Evolutionary conservation across 2,329 filamentous ascomycete genomes (phyloP).

Genomic region (Drechslera avenae): DNA sequence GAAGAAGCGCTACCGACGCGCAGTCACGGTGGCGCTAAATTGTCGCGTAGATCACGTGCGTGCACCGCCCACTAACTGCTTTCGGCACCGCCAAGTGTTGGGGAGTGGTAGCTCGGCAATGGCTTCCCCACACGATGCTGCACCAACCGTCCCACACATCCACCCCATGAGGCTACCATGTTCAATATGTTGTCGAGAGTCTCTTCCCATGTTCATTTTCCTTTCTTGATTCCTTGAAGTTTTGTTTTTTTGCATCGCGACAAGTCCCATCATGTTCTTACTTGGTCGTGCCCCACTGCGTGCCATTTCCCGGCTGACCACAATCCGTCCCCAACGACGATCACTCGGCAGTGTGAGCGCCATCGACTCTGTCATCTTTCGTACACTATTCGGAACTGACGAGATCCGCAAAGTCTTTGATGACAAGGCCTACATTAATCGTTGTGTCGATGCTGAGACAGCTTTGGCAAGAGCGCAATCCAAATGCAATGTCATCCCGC

Average conservation of each 20-base stretch:
- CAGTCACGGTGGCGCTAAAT: not conserved
- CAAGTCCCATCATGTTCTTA: constrained; percentile 33
- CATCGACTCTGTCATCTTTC: constrained; percentile 59
- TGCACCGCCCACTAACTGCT: not conserved
- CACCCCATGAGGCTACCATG: constrained; percentile 17
- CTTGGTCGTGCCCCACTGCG: constrained; percentile 34
- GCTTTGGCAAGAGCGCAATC: constrained; percentile 60
- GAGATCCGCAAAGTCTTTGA: constrained; percentile 59
- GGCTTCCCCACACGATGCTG: constrained; percentile 35
- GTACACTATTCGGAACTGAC: constrained; percentile 58
- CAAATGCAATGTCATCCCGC: constrained; percentile 54
- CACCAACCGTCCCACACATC: constrained; percentile 24
- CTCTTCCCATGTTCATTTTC: constrained; percentile 10
- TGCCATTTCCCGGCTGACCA: constrained; percentile 20
- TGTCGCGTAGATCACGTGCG: constrained; percentile 1
- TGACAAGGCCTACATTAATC: constrained; percentile 56
- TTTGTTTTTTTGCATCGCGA: constrained; percentile 10
- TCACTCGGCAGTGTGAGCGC: constrained; percentile 41
- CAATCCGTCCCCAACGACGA: constrained; percentile 26
- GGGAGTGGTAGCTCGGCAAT: constrained; percentile 8
- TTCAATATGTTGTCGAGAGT: constrained; percentile 11
- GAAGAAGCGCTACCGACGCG: not conserved
- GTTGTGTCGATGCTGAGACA: constrained; percentile 58
- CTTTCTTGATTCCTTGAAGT: constrained; percentile 8
- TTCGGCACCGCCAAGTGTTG: constrained; percentile 1